phyloP scores from a whole-genome alignment of 179 eudicot genomes.

The Amaranthus tricolor region DNA sequence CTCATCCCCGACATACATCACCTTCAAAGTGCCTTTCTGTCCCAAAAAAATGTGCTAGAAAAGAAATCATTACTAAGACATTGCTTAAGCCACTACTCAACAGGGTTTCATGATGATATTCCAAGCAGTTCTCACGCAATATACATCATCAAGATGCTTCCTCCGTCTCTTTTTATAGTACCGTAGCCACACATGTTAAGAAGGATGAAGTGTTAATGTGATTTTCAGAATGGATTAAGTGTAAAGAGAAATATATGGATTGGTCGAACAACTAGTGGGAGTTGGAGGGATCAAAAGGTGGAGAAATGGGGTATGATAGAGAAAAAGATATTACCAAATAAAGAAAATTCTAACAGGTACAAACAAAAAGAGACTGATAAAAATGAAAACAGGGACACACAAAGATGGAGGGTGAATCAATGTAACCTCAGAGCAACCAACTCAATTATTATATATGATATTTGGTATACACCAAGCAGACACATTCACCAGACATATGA shows the following conservation, averaged over 20 bases:
- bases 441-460: neutral
- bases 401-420: neutral
- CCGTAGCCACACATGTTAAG: too few relatives aligned
- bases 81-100: neutral
- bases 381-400: too few relatives aligned
- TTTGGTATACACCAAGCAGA: neutral
- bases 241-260: too few relatives aligned
- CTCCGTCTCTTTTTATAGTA: too few relatives aligned
- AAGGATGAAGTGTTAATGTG: too few relatives aligned
- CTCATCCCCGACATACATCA: neutral
- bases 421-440: neutral
- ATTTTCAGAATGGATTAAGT: too few relatives aligned
- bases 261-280: too few relatives aligned
- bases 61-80: neutral
- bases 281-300: too few relatives aligned
- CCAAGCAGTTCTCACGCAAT: constrained; percentile 1
- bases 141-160: neutral
- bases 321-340: too few relatives aligned
- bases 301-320: too few relatives aligned
- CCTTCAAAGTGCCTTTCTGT: neutral
- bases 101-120: neutral
- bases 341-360: too few relatives aligned
- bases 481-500: neutral
- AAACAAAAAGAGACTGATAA: too few relatives aligned
- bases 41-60: neutral